Evolutionary conservation across 2,329 filamentous ascomycete species (phyloP).

Genomic region (Xylaria sp.): DNA sequence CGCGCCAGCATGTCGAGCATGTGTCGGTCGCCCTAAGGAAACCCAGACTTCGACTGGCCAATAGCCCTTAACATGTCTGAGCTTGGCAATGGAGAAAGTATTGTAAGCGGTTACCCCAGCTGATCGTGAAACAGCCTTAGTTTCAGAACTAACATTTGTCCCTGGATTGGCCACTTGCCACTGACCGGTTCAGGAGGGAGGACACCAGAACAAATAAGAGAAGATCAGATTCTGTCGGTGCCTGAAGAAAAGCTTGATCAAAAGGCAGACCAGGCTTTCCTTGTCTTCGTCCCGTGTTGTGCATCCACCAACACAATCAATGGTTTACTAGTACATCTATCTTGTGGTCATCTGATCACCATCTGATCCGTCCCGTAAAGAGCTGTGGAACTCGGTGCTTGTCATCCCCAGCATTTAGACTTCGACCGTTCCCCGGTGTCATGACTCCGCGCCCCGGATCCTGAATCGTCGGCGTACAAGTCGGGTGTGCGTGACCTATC

Average conservation of each 20-base stretch:
- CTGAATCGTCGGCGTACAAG: conserved; percentile 20
- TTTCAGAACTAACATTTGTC: conserved; percentile 24
- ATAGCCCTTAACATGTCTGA: not conserved
- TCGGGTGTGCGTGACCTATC: not conserved
- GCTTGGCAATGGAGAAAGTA: not conserved
- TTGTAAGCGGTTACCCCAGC: conserved; percentile 10
- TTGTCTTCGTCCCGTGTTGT: not conserved
- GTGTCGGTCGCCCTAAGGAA: conserved; percentile 1
- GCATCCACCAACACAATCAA: not conserved
- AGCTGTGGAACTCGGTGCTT: not conserved
- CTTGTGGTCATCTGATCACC: not conserved
- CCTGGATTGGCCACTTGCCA: not conserved
- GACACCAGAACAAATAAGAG: not conserved
- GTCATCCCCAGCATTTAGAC: conserved; percentile 15
- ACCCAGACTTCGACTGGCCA: not conserved
- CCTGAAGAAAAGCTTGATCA: not conserved
- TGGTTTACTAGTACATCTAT: not conserved
- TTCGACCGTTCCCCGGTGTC: conserved; percentile 1
- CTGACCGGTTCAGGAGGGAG: conserved; percentile 1
- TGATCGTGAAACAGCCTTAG: conserved; percentile 35
- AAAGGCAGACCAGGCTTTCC: not conserved
- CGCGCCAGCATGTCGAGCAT: conserved; percentile 3
- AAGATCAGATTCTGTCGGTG: not conserved
- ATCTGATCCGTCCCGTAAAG: not conserved
- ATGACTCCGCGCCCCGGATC: conserved; percentile 9